Percentiles rank a stretch among this genome's conserved stretches.
These are phyloP conservation scores for Neurospora intermedia DNA, from an alignment of 495 filamentous ascomycete genomes.

Conservation along the genomic window DNA sequence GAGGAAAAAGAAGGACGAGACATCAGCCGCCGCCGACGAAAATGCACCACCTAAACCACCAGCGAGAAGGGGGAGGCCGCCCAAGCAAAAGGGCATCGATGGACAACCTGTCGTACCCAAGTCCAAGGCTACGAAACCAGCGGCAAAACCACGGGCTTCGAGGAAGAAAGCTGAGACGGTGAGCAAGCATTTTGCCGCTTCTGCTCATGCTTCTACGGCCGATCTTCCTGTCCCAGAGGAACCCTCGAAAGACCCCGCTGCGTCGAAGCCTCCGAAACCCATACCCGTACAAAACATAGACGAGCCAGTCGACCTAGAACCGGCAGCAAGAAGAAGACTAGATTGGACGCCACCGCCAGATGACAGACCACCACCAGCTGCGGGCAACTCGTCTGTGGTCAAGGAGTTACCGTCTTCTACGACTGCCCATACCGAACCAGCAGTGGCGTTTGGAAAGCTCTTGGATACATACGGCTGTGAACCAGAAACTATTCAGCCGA, in stretches of 20 bases:
- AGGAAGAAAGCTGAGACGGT: constrained; percentile 21
- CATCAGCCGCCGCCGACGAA: background rate
- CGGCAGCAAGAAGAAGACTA: constrained; percentile 38
- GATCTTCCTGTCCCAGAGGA: background rate
- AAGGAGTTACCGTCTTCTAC: constrained; percentile 18
- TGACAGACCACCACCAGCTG: constrained; percentile 13
- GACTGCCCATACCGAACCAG: background rate
- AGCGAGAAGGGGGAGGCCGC: background rate
- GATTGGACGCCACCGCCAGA: constrained; percentile 51
- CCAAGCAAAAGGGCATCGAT: constrained; percentile 9
- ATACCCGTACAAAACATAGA: constrained; percentile 5
- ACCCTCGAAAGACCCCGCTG: background rate
- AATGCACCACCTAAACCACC: constrained; percentile 1
- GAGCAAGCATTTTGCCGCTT: constrained; percentile 25
- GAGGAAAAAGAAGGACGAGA: background rate
- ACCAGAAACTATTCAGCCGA: background rate
- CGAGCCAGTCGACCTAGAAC: constrained; percentile 25
- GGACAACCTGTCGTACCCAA: constrained; percentile 23
- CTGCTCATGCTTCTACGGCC: background rate
- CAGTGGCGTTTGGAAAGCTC: constrained; percentile 21
- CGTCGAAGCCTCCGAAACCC: constrained; percentile 1
- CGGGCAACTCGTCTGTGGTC: constrained; percentile 17
- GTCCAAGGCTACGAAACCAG: constrained; percentile 24
- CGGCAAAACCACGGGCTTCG: constrained; percentile 13
- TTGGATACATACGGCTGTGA: constrained; percentile 21